These are phyloP conservation scores for Malus sylvestris DNA, from an alignment of 306 rosid species.

Conservation along the genomic window DNA sequence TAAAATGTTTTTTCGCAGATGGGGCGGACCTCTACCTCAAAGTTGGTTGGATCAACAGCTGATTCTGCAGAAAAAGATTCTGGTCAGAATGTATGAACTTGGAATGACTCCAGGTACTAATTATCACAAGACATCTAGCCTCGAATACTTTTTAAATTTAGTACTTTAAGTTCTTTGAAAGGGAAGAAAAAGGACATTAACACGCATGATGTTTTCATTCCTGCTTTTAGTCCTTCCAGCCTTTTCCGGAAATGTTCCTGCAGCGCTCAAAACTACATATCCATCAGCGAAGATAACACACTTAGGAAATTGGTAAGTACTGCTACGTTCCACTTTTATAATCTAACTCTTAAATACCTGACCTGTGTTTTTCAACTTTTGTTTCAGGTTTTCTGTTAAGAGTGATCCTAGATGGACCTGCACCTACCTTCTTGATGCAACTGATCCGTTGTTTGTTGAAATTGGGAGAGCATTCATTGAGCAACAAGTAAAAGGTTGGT, in stretches of 20 bases:
- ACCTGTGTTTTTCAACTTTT: background rate
- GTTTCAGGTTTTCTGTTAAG: conserved; percentile 71
- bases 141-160: background rate
- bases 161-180: background rate
- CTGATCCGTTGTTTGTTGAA: conserved; percentile 77
- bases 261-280: conserved; percentile 50
- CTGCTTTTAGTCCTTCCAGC: conserved; percentile 81
- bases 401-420: conserved; percentile 76
- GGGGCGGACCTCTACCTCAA: conserved; percentile 94
- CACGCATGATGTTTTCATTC: conserved; percentile 6
- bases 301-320: conserved; percentile 75
- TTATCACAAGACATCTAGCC: background rate
- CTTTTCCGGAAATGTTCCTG: conserved; percentile 93
- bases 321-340: background rate
- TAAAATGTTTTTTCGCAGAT: conserved; percentile 29
- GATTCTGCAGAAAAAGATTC: conserved; percentile 69
- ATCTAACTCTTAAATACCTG: background rate
- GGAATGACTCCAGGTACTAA: conserved; percentile 91
- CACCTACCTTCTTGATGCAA: conserved; percentile 93
- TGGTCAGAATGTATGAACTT: conserved; percentile 68
- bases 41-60: conserved; percentile 87
- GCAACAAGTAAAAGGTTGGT: conserved; percentile 69
- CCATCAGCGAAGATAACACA: conserved; percentile 90
- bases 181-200: background rate
- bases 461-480: conserved; percentile 77